Percentiles rank a stretch among this genome's conserved stretches.
Conservation (phyloP, 352 stramenopile species). For the Achlya hypogyna region DNA sequence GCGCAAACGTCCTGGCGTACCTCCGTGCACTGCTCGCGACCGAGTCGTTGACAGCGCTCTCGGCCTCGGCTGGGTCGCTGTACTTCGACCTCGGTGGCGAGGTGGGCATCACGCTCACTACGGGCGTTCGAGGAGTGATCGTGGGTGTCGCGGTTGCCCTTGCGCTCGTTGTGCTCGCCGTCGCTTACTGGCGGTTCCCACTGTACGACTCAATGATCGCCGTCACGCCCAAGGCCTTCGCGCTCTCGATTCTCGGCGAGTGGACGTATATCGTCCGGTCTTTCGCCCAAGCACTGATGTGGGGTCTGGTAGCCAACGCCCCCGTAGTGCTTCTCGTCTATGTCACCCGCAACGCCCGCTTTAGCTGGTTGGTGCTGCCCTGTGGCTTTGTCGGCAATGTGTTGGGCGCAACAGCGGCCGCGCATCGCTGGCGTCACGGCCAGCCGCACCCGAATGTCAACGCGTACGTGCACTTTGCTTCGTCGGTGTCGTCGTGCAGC, state of each 20-base stretch:
- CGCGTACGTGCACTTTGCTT: neutral
- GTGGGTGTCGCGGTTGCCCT: neutral
- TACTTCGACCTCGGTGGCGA: conserved; percentile 13
- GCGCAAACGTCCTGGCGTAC: conserved; percentile 7
- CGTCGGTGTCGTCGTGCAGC: neutral
- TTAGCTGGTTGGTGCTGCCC: neutral
- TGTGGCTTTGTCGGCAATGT: neutral
- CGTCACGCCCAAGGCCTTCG: neutral
- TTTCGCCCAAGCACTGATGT: neutral
- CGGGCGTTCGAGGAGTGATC: neutral
- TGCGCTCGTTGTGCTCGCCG: neutral
- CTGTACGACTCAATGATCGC: neutral
- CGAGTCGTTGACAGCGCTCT: neutral
- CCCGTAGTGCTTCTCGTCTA: neutral
- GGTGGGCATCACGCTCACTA: neutral
- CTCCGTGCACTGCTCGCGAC: neutral
- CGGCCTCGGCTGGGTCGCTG: neutral
- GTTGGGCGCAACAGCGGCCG: neutral
- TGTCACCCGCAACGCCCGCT: neutral
- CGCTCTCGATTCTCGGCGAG: neutral
- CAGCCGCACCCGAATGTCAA: neutral
- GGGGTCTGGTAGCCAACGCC: neutral
- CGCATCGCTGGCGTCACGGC: neutral
- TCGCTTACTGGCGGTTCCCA: neutral
- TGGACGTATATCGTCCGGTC: neutral